Evolutionary conservation across 2,329 filamentous ascomycete genomes (phyloP).

Genomic region (Pyricularia sp.): DNA sequence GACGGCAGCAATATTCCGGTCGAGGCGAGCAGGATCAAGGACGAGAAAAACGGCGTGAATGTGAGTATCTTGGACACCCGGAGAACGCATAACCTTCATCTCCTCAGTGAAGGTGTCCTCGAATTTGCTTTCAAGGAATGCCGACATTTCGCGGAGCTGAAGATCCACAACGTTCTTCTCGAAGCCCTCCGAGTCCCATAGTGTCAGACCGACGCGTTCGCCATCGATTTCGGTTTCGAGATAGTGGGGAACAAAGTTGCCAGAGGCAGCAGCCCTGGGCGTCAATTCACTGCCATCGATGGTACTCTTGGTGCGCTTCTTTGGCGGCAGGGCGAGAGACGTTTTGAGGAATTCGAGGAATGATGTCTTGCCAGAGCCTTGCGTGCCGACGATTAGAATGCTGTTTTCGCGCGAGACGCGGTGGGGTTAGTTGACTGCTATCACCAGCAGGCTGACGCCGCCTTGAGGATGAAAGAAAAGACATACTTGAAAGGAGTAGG

Average conservation of each 20-base stretch:
- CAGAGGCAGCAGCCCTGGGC: constrained; percentile 40
- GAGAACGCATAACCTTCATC: constrained; percentile 91
- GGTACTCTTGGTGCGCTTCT: constrained; percentile 55
- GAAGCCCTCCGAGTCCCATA: constrained; percentile 94
- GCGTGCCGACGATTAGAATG: constrained; percentile 81
- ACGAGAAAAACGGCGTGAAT: constrained; percentile 93
- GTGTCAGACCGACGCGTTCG: constrained; percentile 81
- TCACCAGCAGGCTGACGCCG: not conserved
- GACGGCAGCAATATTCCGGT: constrained; percentile 66
- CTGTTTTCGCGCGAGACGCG: constrained; percentile 32
- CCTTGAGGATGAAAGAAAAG: not conserved
- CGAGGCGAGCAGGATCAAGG: constrained; percentile 78
- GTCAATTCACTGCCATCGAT: constrained; percentile 45
- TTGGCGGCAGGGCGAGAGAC: constrained; percentile 71
- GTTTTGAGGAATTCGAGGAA: constrained; percentile 94
- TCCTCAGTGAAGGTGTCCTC: constrained; percentile 96
- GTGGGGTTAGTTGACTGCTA: not conserved
- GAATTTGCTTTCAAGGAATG: constrained; percentile 95
- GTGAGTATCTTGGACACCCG: constrained; percentile 89
- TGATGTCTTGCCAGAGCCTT: constrained; percentile 86
- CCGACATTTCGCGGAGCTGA: constrained; percentile 82
- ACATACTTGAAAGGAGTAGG: constrained; percentile 96
- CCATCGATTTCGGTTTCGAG: constrained; percentile 90
- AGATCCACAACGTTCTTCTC: constrained; percentile 94
- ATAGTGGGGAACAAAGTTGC: constrained; percentile 79